Percentiles rank a stretch among this genome's conserved stretches.
These are phyloP conservation scores for Colletotrichum sp. DNA, from an alignment of 2,329 filamentous ascomycete species.

Conservation along the genomic window DNA sequence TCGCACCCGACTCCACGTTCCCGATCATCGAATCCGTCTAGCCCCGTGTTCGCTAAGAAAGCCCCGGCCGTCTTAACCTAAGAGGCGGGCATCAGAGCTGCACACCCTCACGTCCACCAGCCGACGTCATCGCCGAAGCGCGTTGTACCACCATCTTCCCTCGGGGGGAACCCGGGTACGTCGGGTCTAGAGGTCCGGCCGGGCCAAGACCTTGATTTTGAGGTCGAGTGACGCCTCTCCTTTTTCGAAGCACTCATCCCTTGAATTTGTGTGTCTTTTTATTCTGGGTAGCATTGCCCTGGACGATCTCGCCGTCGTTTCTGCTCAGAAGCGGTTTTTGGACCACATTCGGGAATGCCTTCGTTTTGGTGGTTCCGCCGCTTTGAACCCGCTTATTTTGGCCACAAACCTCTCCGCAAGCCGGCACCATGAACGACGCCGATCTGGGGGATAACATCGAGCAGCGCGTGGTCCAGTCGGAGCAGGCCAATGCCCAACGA, in stretches of 20 bases:
- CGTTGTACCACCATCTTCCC: background rate
- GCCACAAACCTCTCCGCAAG: background rate
- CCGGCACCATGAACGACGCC: constrained; percentile 45
- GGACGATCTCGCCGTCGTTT: background rate
- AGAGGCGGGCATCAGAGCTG: background rate
- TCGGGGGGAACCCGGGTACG: background rate
- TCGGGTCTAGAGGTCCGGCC: background rate
- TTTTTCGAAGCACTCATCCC: background rate
- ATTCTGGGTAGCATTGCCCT: background rate
- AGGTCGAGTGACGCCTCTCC: background rate
- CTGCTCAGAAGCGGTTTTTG: background rate
- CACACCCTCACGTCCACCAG: constrained; percentile 9
- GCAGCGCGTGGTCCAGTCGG: constrained; percentile 32
- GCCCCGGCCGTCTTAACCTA: background rate
- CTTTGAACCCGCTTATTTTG: background rate
- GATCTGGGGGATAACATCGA: constrained; percentile 41
- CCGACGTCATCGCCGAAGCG: constrained; percentile 16
- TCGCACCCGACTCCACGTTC: background rate
- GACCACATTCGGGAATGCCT: constrained; percentile 6
- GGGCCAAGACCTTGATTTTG: background rate
- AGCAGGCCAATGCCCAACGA: constrained; percentile 25
- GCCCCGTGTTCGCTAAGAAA: background rate
- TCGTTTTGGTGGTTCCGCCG: background rate
- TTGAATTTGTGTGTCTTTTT: background rate
- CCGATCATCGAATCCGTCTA: background rate